Evolutionary conservation across 2,329 filamentous ascomycete genomes (phyloP).

Genomic region (Clarireedia hainanense): DNA sequence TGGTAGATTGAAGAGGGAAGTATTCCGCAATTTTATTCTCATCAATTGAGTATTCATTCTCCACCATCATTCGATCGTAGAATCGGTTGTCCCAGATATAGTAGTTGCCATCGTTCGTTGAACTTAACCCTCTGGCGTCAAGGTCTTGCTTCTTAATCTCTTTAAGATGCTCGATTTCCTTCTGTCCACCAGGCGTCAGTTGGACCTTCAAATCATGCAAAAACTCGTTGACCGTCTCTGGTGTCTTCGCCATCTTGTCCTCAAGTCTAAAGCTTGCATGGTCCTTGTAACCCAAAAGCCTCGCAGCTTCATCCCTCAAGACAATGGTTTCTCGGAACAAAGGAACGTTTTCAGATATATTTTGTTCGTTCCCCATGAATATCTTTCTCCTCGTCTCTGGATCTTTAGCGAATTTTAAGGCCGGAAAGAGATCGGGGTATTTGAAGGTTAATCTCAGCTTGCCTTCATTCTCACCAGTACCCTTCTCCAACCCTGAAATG

Average conservation of each 20-base stretch:
- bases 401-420: conserved; percentile 68
- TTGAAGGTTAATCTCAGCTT: conserved; percentile 74
- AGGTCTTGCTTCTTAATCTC: conserved; percentile 66
- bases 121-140: conserved; percentile 45
- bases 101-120: conserved; percentile 57
- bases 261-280: conserved; percentile 71
- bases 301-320: conserved; percentile 70
- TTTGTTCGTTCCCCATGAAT: conserved; percentile 72
- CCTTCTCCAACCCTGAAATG: conserved; percentile 59
- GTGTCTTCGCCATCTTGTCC: conserved; percentile 78
- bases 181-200: conserved; percentile 59
- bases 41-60: conserved; percentile 72
- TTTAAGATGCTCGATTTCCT: conserved; percentile 63
- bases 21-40: conserved; percentile 77
- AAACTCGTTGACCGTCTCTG: conserved; percentile 65
- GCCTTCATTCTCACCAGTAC: conserved; percentile 62
- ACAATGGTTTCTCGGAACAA: conserved; percentile 69
- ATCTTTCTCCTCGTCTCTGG: conserved; percentile 60
- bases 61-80: conserved; percentile 73
- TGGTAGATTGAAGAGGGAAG: conserved; percentile 68
- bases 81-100: conserved; percentile 79
- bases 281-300: conserved; percentile 67
- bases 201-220: conserved; percentile 60
- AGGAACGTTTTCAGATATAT: conserved; percentile 57
- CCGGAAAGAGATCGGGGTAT: conserved; percentile 73